phyloP scores from a whole-genome alignment of 805 yeast species.

The Kuraishia piskuri region DNA sequence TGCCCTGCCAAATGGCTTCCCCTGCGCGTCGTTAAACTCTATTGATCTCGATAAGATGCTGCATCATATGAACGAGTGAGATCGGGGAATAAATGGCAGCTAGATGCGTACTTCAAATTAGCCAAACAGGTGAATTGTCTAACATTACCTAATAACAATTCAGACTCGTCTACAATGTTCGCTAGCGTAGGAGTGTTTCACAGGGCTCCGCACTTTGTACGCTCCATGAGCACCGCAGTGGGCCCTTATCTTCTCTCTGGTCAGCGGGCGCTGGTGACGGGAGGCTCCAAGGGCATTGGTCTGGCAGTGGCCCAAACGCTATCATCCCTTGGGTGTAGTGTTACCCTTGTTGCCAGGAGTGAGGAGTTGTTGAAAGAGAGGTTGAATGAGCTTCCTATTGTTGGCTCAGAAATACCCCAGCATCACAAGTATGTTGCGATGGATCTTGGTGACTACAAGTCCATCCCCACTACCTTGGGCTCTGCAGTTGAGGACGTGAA shows the following conservation, averaged over 20 bases:
- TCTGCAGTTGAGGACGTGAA: constrained; percentile 17
- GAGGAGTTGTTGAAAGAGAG: constrained; percentile 23
- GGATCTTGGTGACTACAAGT: constrained; percentile 9
- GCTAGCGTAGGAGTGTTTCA: background rate
- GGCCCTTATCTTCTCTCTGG: constrained; percentile 1
- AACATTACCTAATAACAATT: too few relatives aligned
- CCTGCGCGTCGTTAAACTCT: background rate
- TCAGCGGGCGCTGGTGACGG: constrained; percentile 45
- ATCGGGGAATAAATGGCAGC: background rate
- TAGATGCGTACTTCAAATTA: too few relatives aligned
- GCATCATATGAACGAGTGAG: background rate
- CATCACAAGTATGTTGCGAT: constrained; percentile 10
- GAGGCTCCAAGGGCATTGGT: constrained; percentile 68
- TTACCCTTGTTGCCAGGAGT: constrained; percentile 44
- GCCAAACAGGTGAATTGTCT: background rate
- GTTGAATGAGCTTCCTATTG: constrained; percentile 5
- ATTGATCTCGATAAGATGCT: background rate
- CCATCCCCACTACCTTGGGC: background rate
- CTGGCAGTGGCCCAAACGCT: constrained; percentile 41
- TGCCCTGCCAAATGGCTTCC: background rate
- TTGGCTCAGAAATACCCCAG: constrained; percentile 7
- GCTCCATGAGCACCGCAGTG: background rate
- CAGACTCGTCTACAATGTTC: background rate
- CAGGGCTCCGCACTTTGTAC: background rate
- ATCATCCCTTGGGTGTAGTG: constrained; percentile 41